Conservation (phyloP, 495 filamentous ascomycete genomes). For the Penicillium chermesinum region DNA sequence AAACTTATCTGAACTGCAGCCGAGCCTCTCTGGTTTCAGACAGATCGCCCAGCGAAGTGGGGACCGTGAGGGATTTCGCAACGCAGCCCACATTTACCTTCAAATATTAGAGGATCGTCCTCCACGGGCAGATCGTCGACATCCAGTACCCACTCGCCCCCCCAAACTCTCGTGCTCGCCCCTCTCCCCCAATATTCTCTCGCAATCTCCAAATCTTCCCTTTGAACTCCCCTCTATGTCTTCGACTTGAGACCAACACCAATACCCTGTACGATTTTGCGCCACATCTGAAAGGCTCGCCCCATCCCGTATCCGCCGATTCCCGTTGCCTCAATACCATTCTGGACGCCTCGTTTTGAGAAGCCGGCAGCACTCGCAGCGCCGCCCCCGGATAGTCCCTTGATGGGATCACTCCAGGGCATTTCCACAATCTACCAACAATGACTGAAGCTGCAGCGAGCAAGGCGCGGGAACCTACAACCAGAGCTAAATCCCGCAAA, state of each 20-base stretch:
- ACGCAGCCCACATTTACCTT: conserved; percentile 2
- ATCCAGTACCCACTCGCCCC: conserved; percentile 14
- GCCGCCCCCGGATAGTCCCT: neutral
- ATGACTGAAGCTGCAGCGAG: conserved; percentile 16
- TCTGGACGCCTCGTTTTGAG: neutral
- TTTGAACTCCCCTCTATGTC: neutral
- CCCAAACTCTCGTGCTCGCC: neutral
- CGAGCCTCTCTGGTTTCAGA: neutral
- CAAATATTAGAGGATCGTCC: conserved; percentile 24
- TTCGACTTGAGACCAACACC: too few species aligned
- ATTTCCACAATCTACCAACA: conserved; percentile 5
- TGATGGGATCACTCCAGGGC: conserved; percentile 16
- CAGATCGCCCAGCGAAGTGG: neutral
- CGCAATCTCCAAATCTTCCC: neutral
- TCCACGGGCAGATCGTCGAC: conserved; percentile 17
- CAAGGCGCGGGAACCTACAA: conserved; percentile 16
- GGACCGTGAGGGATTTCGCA: neutral
- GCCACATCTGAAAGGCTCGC: neutral
- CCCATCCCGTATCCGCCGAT: neutral
- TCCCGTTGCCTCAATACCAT: neutral
- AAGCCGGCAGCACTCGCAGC: too few species aligned
- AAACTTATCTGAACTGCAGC: too few species aligned
- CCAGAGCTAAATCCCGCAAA: conserved; percentile 28
- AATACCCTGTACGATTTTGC: neutral
- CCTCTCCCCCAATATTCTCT: conserved; percentile 1